Evolutionary conservation across 1,139 yeast genomes (phyloP), one percentile per base, ranked within the genome.

Genomic region (Geotrichum siamense): DNA sequence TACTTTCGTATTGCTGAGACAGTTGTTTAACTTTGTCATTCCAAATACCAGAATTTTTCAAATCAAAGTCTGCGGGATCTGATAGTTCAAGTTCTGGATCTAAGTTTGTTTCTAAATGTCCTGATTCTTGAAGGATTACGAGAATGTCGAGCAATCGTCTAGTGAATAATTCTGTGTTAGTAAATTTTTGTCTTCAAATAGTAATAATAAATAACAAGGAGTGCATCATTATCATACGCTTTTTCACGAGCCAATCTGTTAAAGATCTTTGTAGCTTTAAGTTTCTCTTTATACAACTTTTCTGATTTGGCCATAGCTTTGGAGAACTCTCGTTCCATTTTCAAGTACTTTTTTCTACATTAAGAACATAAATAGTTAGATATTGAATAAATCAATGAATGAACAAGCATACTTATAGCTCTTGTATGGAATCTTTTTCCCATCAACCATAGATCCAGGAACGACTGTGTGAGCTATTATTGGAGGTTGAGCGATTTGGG

Each of bases 241-340:
- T 54, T 55, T 33, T 58, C 59, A 9, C 62, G 48, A 25, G 43
- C 33, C 10, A 58, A 28, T 16, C 58, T 46, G 40, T 56, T 53
- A 38, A 55, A 54, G 6, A 53, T 43, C 39, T 46, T 43, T 28
- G 42, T 48, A 5, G 59, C 53, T 3, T 34, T 45, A 10, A 49
- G 41, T 26, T 54, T 47, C 38, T 53, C 50, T 10, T 40, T 40
- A 36, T 52, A 52, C 12, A 58, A 50, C 26, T 49, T 52, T n/a
- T 58, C 59, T 8, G 58, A 53, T 23, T 38, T 38, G 10, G 47
- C 51, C 54, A 58, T 53, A 26, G 48, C 54, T 29, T 46, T 45
- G 29, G 49, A 44, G 44, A 58, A 58, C 43, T 51, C 43, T 15
- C 41, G 41, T 27, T 51, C 51, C 54, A 58, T 47, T 48, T 55